A percentile compares a stretch with the other conserved stretches of the same genome.
phyloP scores from a whole-genome alignment of 1,139 yeast species.

The Magnusiomyces fungicola region DNA sequence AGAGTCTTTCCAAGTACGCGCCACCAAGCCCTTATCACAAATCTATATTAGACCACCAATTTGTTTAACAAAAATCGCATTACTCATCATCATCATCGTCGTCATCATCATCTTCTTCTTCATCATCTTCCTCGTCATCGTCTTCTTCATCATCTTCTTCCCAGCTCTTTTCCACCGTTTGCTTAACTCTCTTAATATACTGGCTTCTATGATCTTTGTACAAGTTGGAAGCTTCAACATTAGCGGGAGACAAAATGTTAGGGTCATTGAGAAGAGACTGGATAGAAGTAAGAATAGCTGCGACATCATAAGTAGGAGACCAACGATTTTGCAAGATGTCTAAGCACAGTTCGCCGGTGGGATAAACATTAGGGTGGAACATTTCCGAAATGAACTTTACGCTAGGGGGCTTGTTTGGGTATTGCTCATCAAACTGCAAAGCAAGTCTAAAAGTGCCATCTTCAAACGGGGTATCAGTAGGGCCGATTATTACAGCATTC shows the following conservation, averaged over 20 bases:
- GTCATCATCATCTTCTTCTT: slow-evolving; percentile 14
- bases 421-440: slow-evolving; percentile 90
- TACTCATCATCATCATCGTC: slow-evolving; percentile 13
- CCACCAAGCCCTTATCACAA: too few relatives aligned
- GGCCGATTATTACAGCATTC: slow-evolving; percentile 97
- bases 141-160: slow-evolving; percentile 18
- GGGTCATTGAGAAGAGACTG: slow-evolving; percentile 87
- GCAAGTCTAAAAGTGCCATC: slow-evolving; percentile 91
- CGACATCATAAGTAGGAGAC: slow-evolving; percentile 98
- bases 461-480: slow-evolving; percentile 95
- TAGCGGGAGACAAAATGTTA: slow-evolving; percentile 93
- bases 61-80: too few relatives aligned
- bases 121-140: slow-evolving; percentile 14
- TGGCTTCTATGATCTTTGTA: slow-evolving; percentile 93
- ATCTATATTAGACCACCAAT: too few relatives aligned
- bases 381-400: slow-evolving; percentile 88
- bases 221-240: slow-evolving; percentile 94
- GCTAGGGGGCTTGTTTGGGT: slow-evolving; percentile 93
- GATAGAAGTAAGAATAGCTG: slow-evolving; percentile 87
- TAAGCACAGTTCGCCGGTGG: slow-evolving; percentile 88
- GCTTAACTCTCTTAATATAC: slow-evolving; percentile 83
- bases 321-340: slow-evolving; percentile 95
- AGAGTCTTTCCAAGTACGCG: too few relatives aligned
- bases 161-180: slow-evolving; percentile 68
- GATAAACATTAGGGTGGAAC: slow-evolving; percentile 98